Evolutionary conservation across 192 early-diverging fungal species (phyloP), one percentile per base, ranked within the genome.

Genomic region (Coemansia sp.): DNA sequence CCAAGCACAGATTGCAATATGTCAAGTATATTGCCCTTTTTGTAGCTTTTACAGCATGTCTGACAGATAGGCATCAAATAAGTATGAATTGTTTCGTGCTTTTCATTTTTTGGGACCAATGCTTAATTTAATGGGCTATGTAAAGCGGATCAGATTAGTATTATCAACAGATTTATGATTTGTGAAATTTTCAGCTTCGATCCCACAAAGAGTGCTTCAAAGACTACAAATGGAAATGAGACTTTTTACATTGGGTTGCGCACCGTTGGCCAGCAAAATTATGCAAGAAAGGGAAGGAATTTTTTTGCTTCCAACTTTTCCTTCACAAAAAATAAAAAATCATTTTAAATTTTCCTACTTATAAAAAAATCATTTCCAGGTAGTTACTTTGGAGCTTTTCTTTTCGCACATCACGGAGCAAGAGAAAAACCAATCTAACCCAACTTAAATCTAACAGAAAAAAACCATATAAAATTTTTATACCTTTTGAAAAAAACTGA

Each of bases 341-440:
- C 31, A 3, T 57, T 52, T 48, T 30, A 59, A 57, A 45, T 49
- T 58, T 45, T 39, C 46, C n/a, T n/a, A n/a, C 42, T 58, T 71
- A 49, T 59, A 72, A 64, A 70, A 78, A 66, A 70, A 55, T 46
- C 63, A 67, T 43, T 72, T 72, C 58, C 72, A 74, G 72, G 72
- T 62, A 58, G 67, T 70, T 78, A 78, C 62, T 45, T 77, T 78
- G 70, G 75, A 72, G 53, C 59, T 61, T 56, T 26, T 26, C 48
- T 51, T 51, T 64, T 61, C 39, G 31, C 28, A 10, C 40, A 62
- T 53, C 26, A 59, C 61, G 46, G 58, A 61, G 49, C 65, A 66
- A 65, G 35, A 64, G 57, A 46, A 71, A 61, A 64, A 28, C 76
- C 71, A 78, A 78, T 78, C 71, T 78, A 73, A 70, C 76, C 58